phyloP scores from a whole-genome alignment of 345 rosid genomes.

The Ceriops tagal region DNA sequence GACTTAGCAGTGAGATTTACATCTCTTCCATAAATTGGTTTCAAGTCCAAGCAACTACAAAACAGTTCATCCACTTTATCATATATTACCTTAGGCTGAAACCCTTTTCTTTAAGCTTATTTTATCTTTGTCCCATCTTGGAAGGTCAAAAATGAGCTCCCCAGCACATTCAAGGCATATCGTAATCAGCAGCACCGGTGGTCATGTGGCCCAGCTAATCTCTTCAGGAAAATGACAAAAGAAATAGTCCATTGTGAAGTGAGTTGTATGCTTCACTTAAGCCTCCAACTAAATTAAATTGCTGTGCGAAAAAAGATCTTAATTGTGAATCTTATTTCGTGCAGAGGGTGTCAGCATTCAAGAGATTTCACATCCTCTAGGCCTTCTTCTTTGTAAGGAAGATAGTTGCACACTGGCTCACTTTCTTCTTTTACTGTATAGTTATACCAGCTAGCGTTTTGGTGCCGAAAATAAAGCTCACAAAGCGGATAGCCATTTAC shows the following conservation, averaged over 20 bases:
- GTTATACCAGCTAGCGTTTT: constrained; percentile 45
- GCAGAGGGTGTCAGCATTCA: constrained; percentile 47
- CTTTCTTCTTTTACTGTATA: constrained; percentile 53
- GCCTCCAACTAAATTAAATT: not conserved
- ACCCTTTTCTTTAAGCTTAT: not conserved
- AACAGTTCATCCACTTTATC: not conserved
- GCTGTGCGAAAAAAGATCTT: not conserved
- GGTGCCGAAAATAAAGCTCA: constrained; percentile 44
- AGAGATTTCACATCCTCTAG: constrained; percentile 46
- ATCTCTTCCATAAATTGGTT: not conserved
- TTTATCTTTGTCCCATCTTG: not conserved
- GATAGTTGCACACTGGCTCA: constrained; percentile 42
- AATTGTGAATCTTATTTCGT: not conserved
- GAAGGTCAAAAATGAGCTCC: constrained; percentile 54
- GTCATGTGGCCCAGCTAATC: constrained; percentile 63
- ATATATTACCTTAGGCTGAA: not conserved
- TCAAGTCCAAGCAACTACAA: not conserved
- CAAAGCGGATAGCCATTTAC: constrained; percentile 44
- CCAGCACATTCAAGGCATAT: constrained; percentile 51
- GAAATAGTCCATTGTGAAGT: constrained; percentile 42
- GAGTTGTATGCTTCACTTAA: not conserved
- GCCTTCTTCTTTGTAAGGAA: constrained; percentile 52
- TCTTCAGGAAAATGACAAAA: constrained; percentile 52
- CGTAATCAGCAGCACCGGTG: constrained; percentile 51
- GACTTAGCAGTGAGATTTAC: constrained; percentile 31